These are phyloP conservation scores for Thraustochytrium sp. DNA, from an alignment of 352 stramenopile species.

Conservation along the genomic window DNA sequence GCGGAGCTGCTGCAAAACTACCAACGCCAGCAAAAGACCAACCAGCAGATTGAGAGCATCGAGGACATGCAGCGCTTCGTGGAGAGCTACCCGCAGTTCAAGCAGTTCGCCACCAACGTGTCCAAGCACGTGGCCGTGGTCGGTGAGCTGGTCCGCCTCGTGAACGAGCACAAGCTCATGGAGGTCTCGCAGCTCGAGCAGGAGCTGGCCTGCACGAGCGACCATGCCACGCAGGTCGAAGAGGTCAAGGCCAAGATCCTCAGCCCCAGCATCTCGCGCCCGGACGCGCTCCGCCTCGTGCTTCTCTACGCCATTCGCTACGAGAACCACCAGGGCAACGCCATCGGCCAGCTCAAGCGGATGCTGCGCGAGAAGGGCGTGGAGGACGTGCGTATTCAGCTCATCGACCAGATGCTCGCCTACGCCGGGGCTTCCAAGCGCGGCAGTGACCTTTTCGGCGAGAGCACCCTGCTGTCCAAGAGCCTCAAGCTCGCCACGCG, in stretches of 20 bases:
- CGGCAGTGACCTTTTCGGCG: conserved; percentile 55
- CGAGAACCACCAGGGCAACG: conserved; percentile 60
- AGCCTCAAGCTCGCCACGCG: conserved; percentile 80
- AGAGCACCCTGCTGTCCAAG: conserved; percentile 67
- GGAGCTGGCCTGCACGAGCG: conserved; percentile 72
- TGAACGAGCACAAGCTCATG: conserved; percentile 92
- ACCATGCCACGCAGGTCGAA: conserved; percentile 63
- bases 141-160: conserved; percentile 90
- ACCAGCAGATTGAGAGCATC: conserved; percentile 77
- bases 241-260: conserved; percentile 68
- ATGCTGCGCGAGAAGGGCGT: conserved; percentile 53
- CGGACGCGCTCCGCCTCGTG: conserved; percentile 93
- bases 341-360: conserved; percentile 42
- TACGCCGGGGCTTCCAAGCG: conserved; percentile 40
- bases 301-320: conserved; percentile 98
- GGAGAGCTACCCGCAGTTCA: conserved; percentile 92
- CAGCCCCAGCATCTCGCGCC: conserved; percentile 69
- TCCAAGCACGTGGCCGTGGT: conserved; percentile 99
- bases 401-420: conserved; percentile 69
- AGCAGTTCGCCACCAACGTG: conserved; percentile 89
- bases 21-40: conserved; percentile 81
- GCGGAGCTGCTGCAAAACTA: conserved; percentile 93
- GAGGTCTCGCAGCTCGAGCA: conserved; percentile 93
- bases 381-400: conserved; percentile 64
- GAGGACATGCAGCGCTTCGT: conserved; percentile 99